Conservation (phyloP, 2,329 filamentous ascomycete species). For the Colletotrichum noveboracense region DNA sequence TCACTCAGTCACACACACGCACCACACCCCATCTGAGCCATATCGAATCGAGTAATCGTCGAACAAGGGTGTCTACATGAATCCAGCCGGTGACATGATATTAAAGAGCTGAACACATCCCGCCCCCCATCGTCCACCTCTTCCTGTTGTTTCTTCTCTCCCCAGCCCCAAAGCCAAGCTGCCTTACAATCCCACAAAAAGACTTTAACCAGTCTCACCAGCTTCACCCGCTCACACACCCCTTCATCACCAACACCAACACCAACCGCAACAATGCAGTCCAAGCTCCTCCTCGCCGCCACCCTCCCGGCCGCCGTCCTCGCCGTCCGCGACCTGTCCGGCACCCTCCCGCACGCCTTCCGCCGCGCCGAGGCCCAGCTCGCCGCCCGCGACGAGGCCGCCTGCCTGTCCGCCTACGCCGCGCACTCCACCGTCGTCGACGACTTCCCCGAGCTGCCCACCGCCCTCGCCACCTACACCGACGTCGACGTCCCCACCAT, state of each 20-base stretch:
- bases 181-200: not conserved
- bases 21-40: not conserved
- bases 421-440: slow-evolving; percentile 18
- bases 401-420: slow-evolving; percentile 17
- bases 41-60: not conserved
- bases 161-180: not conserved
- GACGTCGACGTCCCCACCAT: slow-evolving; percentile 17
- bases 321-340: slow-evolving; percentile 8
- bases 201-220: not conserved
- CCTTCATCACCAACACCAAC: not conserved
- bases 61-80: not conserved
- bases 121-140: too few species aligned
- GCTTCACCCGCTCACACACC: not conserved
- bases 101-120: not conserved
- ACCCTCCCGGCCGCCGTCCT: not conserved
- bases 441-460: slow-evolving; percentile 23
- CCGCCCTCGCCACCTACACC: slow-evolving; percentile 26
- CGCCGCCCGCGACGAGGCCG: not conserved
- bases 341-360: not conserved
- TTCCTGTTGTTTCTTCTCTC: not conserved
- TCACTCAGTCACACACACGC: not conserved
- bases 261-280: slow-evolving; percentile 2
- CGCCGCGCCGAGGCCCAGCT: slow-evolving; percentile 2
- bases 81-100: not conserved
- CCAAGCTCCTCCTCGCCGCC: slow-evolving; percentile 6